Percentiles rank a stretch among this genome's conserved stretches.
Conservation (phyloP, 305 asterid species). For the Fraxinus dipetala region DNA sequence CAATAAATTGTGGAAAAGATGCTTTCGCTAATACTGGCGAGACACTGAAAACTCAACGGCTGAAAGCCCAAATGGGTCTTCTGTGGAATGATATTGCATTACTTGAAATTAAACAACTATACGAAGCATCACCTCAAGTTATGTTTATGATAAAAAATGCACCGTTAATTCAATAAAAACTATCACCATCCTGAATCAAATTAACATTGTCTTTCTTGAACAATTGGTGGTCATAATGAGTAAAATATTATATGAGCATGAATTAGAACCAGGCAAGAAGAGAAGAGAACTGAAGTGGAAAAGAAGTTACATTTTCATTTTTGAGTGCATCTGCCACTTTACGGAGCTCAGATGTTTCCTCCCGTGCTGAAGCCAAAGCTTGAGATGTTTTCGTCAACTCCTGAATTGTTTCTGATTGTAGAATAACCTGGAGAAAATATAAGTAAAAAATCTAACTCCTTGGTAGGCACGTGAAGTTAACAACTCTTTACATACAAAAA, state of each 20-base stretch:
- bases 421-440: conserved; percentile 56
- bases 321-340: conserved; percentile 53
- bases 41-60: not conserved
- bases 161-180: not conserved
- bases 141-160: not conserved
- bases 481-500: not conserved
- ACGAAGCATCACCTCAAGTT: not conserved
- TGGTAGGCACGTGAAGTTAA: not conserved
- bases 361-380: conserved; percentile 64
- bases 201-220: not conserved
- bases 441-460: not conserved
- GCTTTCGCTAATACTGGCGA: not conserved
- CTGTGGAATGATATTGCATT: not conserved
- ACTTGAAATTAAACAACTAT: not conserved
- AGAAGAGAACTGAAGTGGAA: conserved; percentile 3
- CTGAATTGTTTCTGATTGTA: conserved; percentile 94
- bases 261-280: not conserved
- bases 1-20: not conserved
- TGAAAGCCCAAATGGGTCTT: not conserved
- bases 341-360: conserved; percentile 70
- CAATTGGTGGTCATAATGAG: not conserved
- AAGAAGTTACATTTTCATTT: conserved; percentile 60
- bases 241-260: not conserved
- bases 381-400: conserved; percentile 90
- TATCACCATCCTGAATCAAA: not conserved